phyloP scores from a whole-genome alignment of 306 rosid genomes.

The Quercus parvula region DNA sequence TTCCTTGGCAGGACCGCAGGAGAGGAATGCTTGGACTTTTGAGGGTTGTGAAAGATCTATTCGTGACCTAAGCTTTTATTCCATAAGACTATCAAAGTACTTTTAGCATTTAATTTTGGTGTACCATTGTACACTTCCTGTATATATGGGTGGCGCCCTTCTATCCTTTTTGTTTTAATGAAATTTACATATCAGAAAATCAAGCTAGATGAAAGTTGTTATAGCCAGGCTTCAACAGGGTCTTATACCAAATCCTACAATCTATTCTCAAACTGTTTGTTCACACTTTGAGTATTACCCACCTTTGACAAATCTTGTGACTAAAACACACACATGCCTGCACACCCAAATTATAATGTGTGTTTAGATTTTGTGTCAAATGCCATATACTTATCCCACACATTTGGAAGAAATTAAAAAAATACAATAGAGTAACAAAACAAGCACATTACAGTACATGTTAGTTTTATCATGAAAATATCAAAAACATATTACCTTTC shows the following conservation, averaged over 20 bases:
- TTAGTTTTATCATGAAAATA: background rate
- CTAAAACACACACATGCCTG: too few species aligned
- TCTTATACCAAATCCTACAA: background rate
- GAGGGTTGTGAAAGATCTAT: too few species aligned
- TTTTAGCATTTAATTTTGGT: too few species aligned
- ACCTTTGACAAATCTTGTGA: background rate
- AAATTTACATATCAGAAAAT: background rate
- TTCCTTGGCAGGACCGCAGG: too few species aligned
- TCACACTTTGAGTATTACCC: background rate
- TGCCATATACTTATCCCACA: background rate
- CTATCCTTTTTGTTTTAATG: background rate
- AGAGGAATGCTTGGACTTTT: too few species aligned
- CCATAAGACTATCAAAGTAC: too few species aligned
- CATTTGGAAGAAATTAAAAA: background rate
- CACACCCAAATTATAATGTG: background rate
- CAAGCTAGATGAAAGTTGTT: background rate
- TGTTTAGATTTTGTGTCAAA: background rate
- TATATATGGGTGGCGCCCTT: too few species aligned
- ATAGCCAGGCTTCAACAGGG: background rate
- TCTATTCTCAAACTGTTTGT: background rate
- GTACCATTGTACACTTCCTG: too few species aligned
- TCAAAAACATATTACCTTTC: conserved; percentile 54
- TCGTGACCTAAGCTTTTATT: too few species aligned
- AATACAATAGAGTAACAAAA: background rate
- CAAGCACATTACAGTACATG: background rate